A percentile compares a stretch with the other conserved stretches of the same genome.
phyloP scores from a whole-genome alignment of 2,329 filamentous ascomycete species.

The Annulohypoxylon truncatum region DNA sequence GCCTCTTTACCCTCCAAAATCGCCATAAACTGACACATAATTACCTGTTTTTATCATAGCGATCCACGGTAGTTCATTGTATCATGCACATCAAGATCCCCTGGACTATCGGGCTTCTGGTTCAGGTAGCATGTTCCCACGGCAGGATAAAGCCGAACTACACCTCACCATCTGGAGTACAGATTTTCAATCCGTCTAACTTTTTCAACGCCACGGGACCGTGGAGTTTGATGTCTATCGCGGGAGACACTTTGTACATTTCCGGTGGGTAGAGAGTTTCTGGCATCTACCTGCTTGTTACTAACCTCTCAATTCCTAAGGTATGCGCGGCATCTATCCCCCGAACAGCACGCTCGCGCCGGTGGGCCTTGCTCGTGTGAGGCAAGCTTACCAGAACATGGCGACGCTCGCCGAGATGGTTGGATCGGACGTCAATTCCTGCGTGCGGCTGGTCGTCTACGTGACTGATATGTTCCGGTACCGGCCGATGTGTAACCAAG shows the following conservation, averaged over 20 bases:
- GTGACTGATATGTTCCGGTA: constrained; percentile 52
- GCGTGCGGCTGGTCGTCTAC: constrained; percentile 46
- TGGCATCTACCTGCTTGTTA: neutral
- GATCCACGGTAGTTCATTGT: neutral
- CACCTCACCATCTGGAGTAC: constrained; percentile 46
- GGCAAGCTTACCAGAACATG: constrained; percentile 51
- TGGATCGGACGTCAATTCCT: constrained; percentile 42
- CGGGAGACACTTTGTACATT: constrained; percentile 49
- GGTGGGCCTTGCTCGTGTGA: constrained; percentile 46
- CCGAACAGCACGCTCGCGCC: constrained; percentile 49
- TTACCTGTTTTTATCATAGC: neutral
- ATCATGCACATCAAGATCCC: constrained; percentile 4
- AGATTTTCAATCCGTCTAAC: constrained; percentile 46
- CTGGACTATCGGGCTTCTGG: constrained; percentile 10
- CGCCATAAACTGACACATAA: neutral
- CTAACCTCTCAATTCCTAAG: neutral
- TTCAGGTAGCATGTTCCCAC: neutral
- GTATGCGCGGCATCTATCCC: constrained; percentile 50
- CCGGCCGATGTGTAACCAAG: constrained; percentile 49
- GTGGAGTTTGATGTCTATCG: constrained; percentile 49
- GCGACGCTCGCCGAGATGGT: constrained; percentile 46
- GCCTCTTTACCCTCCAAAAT: neutral
- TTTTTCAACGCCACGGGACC: constrained; percentile 47
- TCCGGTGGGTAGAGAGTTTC: constrained; percentile 33
- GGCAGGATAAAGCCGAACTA: constrained; percentile 43